phyloP scores from a whole-genome alignment of 495 filamentous ascomycete genomes.

The Aspergillus nidulans region DNA sequence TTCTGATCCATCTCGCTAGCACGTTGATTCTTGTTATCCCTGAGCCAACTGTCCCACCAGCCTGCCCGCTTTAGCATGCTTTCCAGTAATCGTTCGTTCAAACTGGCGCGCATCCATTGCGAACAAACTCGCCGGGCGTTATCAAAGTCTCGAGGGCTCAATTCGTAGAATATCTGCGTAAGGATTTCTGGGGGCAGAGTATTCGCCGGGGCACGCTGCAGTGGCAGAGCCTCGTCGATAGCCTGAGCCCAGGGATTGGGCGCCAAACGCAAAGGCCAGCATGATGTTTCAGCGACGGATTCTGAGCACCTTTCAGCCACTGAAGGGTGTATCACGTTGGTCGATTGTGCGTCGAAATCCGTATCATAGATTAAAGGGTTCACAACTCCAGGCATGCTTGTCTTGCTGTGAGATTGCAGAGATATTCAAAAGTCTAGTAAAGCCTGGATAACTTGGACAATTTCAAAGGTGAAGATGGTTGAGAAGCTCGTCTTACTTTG shows the following conservation, averaged over 20 bases:
- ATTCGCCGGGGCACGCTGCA: conserved; percentile 27
- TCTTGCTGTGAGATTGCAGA: background rate
- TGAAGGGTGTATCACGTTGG: conserved; percentile 1
- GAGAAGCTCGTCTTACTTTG: background rate
- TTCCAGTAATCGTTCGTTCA: conserved; percentile 50
- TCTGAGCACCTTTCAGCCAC: conserved; percentile 9
- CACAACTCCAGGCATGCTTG: background rate
- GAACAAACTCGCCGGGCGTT: conserved; percentile 61
- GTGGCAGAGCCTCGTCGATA: conserved; percentile 5
- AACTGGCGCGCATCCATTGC: conserved; percentile 60
- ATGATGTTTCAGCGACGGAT: conserved; percentile 3
- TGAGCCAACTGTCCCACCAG: conserved; percentile 50
- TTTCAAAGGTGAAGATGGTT: background rate
- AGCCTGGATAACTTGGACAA: too few species aligned
- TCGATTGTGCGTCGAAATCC: background rate
- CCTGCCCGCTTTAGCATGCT: conserved; percentile 54
- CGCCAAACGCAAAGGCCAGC: conserved; percentile 13
- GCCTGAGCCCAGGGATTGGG: conserved; percentile 13
- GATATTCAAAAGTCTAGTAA: background rate
- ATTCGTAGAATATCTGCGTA: conserved; percentile 51
- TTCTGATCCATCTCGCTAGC: conserved; percentile 6
- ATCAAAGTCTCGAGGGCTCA: conserved; percentile 60
- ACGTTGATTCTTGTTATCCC: conserved; percentile 29
- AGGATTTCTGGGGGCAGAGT: conserved; percentile 58
- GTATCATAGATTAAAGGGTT: background rate